phyloP scores from a whole-genome alignment of 768 basidiomycete genomes.

The Pleurotus giganteus region DNA sequence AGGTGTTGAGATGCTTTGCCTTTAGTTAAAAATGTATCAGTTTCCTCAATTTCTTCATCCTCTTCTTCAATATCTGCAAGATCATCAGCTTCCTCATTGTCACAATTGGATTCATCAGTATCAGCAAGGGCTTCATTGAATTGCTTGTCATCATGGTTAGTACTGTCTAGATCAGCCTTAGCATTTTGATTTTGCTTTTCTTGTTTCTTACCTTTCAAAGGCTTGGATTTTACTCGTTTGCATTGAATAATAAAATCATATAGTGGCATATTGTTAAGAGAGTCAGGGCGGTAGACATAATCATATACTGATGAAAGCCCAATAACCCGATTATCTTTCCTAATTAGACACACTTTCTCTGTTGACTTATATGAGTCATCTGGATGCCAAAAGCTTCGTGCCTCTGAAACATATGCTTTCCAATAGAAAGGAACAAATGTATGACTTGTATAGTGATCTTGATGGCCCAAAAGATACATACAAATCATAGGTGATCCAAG shows the following conservation, averaged over 20 bases:
- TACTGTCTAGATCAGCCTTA: too few relatives aligned
- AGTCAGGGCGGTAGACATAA: slow-evolving; percentile 25
- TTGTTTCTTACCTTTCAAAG: too few relatives aligned
- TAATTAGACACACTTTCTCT: slow-evolving; percentile 21
- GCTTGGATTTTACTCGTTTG: slow-evolving; percentile 10
- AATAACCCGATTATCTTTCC: slow-evolving; percentile 15
- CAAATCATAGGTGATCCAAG: slow-evolving; percentile 32
- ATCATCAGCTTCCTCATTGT: background rate
- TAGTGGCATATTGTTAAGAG: slow-evolving; percentile 7
- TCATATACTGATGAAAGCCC: slow-evolving; percentile 27
- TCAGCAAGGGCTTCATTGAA: too few relatives aligned
- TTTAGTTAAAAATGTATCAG: background rate
- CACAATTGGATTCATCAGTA: too few relatives aligned
- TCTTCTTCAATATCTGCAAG: background rate
- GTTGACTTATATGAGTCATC: slow-evolving; percentile 6
- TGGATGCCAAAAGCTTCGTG: slow-evolving; percentile 13
- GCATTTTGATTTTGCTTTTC: too few relatives aligned
- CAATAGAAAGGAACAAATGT: slow-evolving; percentile 32
- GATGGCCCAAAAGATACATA: slow-evolving; percentile 29
- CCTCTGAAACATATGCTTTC: slow-evolving; percentile 27
- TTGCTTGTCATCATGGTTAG: too few relatives aligned
- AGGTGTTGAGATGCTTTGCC: background rate
- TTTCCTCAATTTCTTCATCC: background rate
- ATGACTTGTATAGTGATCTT: slow-evolving; percentile 38
- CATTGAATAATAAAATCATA: slow-evolving; percentile 26